A percentile compares a stretch with the other conserved stretches of the same genome.
Evolutionary conservation across 108 stramenopile genomes (phyloP).

Genomic region (Cylindrotheca closterium): DNA sequence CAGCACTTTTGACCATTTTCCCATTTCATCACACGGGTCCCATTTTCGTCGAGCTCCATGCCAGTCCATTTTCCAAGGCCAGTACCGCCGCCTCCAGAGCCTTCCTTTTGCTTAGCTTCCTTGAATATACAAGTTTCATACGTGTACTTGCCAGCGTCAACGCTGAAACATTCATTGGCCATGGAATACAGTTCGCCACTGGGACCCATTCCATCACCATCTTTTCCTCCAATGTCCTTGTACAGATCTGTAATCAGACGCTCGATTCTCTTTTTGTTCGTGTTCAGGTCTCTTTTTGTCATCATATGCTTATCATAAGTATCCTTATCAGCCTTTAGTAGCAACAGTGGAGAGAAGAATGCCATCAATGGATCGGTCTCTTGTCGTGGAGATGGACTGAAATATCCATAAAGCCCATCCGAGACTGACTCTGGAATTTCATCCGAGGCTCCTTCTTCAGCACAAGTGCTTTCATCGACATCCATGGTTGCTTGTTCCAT

Average conservation of each 20-base stretch:
- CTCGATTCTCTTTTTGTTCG: conserved; percentile 16
- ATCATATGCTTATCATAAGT: conserved; percentile 15
- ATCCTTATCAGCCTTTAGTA: conserved; percentile 17
- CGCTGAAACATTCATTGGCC: conserved; percentile 55
- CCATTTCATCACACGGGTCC: conserved; percentile 59
- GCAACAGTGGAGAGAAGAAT: conserved; percentile 27
- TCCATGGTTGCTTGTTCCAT: conserved; percentile 8
- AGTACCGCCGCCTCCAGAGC: conserved; percentile 40
- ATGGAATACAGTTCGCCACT: conserved; percentile 67
- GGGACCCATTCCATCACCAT: conserved; percentile 45
- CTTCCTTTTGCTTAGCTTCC: conserved; percentile 63
- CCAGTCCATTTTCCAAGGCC: conserved; percentile 54
- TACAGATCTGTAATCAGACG: conserved; percentile 33
- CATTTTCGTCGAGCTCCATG: conserved; percentile 36
- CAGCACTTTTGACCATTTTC: conserved; percentile 72
- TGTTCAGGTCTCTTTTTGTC: conserved; percentile 13
- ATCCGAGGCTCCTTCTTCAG: neutral
- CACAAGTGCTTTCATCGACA: conserved; percentile 5
- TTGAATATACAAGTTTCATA: conserved; percentile 78
- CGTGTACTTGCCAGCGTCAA: conserved; percentile 74
- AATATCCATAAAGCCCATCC: conserved; percentile 67
- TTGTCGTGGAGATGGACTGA: conserved; percentile 30
- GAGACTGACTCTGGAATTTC: conserved; percentile 29
- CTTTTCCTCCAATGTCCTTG: conserved; percentile 46
- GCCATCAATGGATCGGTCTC: conserved; percentile 37